These are phyloP conservation scores for Cephalotrichum gorgonifer DNA, from an alignment of 2,329 filamentous ascomycete genomes.

Conservation along the genomic window DNA sequence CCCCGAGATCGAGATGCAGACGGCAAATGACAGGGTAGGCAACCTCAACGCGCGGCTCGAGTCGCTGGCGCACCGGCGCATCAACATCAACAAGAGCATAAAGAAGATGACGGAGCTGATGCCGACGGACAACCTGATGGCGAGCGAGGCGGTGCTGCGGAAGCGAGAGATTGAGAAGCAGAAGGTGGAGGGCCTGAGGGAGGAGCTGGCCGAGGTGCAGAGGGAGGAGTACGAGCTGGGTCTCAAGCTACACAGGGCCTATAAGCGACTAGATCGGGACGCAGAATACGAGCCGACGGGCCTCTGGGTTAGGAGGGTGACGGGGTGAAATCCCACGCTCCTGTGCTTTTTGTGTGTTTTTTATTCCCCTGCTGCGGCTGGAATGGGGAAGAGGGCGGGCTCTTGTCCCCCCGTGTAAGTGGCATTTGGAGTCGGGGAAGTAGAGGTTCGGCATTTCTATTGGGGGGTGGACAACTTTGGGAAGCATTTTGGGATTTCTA, in stretches of 20 bases:
- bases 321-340: no score
- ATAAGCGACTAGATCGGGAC: conserved; percentile 64
- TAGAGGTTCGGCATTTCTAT: no score
- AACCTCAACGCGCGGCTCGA: conserved; percentile 56
- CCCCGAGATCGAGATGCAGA: conserved; percentile 45
- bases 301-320: conserved; percentile 72
- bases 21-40: conserved; percentile 53
- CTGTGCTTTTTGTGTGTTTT: not conserved
- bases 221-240: conserved; percentile 72
- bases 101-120: conserved; percentile 70
- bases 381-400: no score
- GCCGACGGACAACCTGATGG: conserved; percentile 58
- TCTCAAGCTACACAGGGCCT: conserved; percentile 61
- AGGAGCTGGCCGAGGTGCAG: conserved; percentile 62
- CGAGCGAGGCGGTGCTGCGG: conserved; percentile 50
- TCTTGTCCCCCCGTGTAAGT: no score
- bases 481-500: no score
- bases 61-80: conserved; percentile 53
- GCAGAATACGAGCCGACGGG: conserved; percentile 54
- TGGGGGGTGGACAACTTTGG: no score
- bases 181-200: conserved; percentile 56
- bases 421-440: no score
- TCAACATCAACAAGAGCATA: conserved; percentile 64
- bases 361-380: conserved; percentile 1
- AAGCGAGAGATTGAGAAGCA: conserved; percentile 47